Evolutionary conservation across 208 protist genomes (phyloP), one percentile per base, ranked within the genome.

Genomic region (Lotmaria passim): DNA sequence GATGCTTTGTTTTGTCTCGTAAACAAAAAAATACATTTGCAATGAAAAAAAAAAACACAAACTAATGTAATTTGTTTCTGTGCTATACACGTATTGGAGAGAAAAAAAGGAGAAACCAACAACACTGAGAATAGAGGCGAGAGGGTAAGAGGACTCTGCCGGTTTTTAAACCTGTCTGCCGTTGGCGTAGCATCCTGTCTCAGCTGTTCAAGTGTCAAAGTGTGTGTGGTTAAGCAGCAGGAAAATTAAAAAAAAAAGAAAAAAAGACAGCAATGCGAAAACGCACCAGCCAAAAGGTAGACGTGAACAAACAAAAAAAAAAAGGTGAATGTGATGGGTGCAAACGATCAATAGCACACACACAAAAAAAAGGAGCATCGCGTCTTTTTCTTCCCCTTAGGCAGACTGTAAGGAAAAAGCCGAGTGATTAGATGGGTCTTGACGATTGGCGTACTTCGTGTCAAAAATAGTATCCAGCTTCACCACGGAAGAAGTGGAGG

Each of bases 381-480:
- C n/a, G n/a, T n/a, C n/a, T n/a, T n/a, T n/a, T n/a, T n/a, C n/a
- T n/a, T n/a, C n/a, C n/a, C n/a, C n/a, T 72, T 75, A 85, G 23
- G 59, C 79, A 14, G 78, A 84, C 10, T 33, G 70, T 10, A 87
- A 58, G 10, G 81, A 87, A 48, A 86, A 86, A 28, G 34, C 67
- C 7, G 80, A 88, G 28, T 70, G 33, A 12, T 59, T 70, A 6
- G 70, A 61, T 7, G 66, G 56, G 30, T 72, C 50, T 12, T 62
- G 60, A 11, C 46, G 62, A 38, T 69, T 73, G 26, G 23, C 17
- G 52, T 60, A 51, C 34, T 79, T 64, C n/a, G 59, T 23, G 53
- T 83, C 79, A 67, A 94, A 93, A 21, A 96, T 76, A 6, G 79
- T 93, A 4, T 85, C 81, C 23, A 93, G 58, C 33, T 71, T 74